phyloP scores from a whole-genome alignment of 768 basidiomycete genomes.

The Boletales sp. region DNA sequence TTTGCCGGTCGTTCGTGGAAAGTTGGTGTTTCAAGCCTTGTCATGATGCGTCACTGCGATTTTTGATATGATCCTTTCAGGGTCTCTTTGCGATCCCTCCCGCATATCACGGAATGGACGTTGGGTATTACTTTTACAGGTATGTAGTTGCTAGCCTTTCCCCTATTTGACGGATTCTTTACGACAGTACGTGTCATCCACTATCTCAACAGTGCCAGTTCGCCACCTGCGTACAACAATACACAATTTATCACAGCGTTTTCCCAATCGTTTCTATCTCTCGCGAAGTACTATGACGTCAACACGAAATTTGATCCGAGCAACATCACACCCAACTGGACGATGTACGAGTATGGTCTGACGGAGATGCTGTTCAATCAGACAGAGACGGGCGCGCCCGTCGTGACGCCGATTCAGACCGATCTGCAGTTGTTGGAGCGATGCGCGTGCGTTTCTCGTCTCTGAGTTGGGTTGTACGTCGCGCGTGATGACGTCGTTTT shows the following conservation, averaged over 20 bases:
- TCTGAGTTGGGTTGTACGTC: too few relatives aligned
- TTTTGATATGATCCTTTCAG: constrained; percentile 6
- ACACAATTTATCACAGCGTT: constrained; percentile 29
- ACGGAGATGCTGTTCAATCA: constrained; percentile 19
- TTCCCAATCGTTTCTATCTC: constrained; percentile 22
- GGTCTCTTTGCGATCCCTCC: constrained; percentile 31
- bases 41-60: neutral
- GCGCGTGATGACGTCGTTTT: neutral
- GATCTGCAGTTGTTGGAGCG: constrained; percentile 1
- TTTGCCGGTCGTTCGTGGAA: constrained; percentile 33
- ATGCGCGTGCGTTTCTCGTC: constrained; percentile 10
- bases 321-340: constrained; percentile 17
- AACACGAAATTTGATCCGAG: constrained; percentile 15
- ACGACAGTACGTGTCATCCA: too few relatives aligned
- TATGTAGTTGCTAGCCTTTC: neutral
- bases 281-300: constrained; percentile 20
- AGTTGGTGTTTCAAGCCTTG: constrained; percentile 24
- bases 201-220: neutral
- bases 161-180: too few relatives aligned
- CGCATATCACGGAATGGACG: constrained; percentile 30
- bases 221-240: constrained; percentile 19
- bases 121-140: constrained; percentile 39
- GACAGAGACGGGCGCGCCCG: constrained; percentile 1
- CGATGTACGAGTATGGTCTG: neutral
- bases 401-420: neutral